These are phyloP conservation scores for Trametes villosa DNA, from an alignment of 768 basidiomycete genomes.

Conservation along the genomic window DNA sequence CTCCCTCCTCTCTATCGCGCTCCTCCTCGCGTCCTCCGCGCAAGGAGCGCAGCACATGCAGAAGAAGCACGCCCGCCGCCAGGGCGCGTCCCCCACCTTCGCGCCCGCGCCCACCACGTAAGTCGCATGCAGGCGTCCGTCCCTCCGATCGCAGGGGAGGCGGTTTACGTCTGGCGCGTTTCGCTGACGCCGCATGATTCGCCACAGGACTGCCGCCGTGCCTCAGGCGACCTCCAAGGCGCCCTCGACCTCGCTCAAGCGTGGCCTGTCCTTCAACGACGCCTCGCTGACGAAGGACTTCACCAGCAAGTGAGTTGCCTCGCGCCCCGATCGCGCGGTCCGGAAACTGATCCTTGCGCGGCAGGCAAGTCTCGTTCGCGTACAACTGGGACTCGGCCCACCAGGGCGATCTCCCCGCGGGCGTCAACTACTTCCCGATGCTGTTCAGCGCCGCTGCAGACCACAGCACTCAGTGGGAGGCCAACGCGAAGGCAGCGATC, in stretches of 20 bases:
- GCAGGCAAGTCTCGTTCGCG: conserved; percentile 31
- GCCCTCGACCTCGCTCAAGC: conserved; percentile 25
- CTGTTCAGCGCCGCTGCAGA: conserved; percentile 28
- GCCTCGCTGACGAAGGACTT: conserved; percentile 26
- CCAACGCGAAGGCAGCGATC: conserved; percentile 35
- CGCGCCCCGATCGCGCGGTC: too few relatives aligned
- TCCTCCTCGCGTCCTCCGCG: conserved; percentile 27
- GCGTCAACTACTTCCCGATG: conserved; percentile 33
- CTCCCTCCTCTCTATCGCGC: conserved; percentile 29
- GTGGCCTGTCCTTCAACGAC: conserved; percentile 37
- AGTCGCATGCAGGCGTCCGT: conserved; percentile 1
- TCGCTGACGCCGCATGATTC: conserved; percentile 10
- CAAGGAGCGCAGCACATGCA: conserved; percentile 26
- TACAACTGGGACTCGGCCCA: conserved; percentile 34
- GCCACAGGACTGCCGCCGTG: conserved; percentile 4
- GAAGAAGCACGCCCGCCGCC: conserved; percentile 21
- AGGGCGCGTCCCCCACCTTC: conserved; percentile 30
- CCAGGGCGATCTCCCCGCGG: conserved; percentile 24
- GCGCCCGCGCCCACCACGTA: conserved; percentile 18
- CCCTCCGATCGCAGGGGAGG: background rate
- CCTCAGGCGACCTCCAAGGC: conserved; percentile 9
- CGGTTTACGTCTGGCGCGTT: background rate
- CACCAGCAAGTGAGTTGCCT: conserved; percentile 22
- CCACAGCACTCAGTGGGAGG: conserved; percentile 30
- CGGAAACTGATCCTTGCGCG: background rate